phyloP scores from a whole-genome alignment of 768 basidiomycete genomes.

The Podaxis rugospora region DNA sequence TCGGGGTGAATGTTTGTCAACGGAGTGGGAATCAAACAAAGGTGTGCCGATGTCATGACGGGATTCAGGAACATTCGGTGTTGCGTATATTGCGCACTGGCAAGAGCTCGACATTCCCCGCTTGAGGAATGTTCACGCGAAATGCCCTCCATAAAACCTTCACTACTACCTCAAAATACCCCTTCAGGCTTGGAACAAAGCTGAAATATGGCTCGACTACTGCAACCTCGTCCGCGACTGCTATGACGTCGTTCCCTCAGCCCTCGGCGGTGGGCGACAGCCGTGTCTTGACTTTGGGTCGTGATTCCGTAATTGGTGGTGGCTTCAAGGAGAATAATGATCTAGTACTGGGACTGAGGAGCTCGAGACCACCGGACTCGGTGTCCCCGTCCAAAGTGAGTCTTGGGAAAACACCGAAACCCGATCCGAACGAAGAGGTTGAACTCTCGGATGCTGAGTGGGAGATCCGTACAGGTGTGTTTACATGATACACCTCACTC shows the following conservation, averaged over 20 bases:
- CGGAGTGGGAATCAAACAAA: not conserved
- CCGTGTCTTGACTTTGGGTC: not conserved
- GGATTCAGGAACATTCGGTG: not conserved
- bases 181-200: not conserved
- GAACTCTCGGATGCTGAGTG: conserved; percentile 68
- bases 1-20: not conserved
- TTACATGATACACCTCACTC: not conserved
- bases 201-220: not conserved
- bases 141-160: not conserved
- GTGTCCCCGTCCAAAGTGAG: not conserved
- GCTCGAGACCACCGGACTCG: conserved; percentile 11
- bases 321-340: not conserved
- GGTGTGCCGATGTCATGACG: not conserved
- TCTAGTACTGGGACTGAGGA: conserved; percentile 1
- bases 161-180: not conserved
- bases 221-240: not conserved
- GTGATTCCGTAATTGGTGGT: not conserved
- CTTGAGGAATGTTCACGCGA: conserved; percentile 5
- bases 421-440: not conserved
- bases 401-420: not conserved
- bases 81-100: not conserved
- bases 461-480: conserved; percentile 70
- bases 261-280: not conserved
- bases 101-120: not conserved
- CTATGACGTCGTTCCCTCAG: not conserved